Conservation (phyloP, 306 rosid genomes). For the Vigna mungo region DNA sequence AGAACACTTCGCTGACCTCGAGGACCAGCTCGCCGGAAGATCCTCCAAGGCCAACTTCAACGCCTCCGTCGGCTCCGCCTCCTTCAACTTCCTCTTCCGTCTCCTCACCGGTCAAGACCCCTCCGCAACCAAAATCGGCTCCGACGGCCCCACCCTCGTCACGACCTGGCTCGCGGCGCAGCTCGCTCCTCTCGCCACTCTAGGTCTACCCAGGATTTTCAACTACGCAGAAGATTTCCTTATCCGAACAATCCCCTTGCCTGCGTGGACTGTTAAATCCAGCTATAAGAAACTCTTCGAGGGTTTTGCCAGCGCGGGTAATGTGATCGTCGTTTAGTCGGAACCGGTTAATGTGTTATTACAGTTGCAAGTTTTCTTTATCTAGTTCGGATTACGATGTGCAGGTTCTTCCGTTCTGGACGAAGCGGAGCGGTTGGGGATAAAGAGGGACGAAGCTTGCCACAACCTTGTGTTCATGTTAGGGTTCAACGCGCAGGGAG, state of each 20-base stretch:
- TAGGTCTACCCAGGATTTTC: constrained; percentile 54
- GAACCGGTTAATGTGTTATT: no score
- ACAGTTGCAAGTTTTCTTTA: not conserved
- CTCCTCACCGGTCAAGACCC: constrained; percentile 57
- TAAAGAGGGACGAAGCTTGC: constrained; percentile 67
- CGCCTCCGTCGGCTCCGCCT: constrained; percentile 42
- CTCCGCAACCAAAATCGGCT: constrained; percentile 32
- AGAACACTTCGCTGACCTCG: constrained; percentile 55
- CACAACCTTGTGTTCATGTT: constrained; percentile 70
- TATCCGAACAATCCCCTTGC: constrained; percentile 57
- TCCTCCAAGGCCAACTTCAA: constrained; percentile 51
- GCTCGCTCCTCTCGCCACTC: constrained; percentile 59
- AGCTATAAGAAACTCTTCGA: constrained; percentile 60
- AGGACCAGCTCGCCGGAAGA: constrained; percentile 41
- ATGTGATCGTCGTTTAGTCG: no score
- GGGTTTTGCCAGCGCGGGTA: constrained; percentile 28
- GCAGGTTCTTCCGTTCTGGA: constrained; percentile 51
- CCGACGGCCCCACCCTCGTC: constrained; percentile 49
- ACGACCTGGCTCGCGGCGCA: constrained; percentile 58
- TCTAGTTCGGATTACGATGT: not conserved
- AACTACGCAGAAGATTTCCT: constrained; percentile 56
- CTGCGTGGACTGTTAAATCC: constrained; percentile 54
- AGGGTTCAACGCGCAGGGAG: constrained; percentile 76
- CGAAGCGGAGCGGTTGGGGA: constrained; percentile 58
- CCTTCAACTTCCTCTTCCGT: constrained; percentile 58